phyloP scores from a whole-genome alignment of 2,329 filamentous ascomycete genomes.

The Berkeleyomyces basicola region DNA sequence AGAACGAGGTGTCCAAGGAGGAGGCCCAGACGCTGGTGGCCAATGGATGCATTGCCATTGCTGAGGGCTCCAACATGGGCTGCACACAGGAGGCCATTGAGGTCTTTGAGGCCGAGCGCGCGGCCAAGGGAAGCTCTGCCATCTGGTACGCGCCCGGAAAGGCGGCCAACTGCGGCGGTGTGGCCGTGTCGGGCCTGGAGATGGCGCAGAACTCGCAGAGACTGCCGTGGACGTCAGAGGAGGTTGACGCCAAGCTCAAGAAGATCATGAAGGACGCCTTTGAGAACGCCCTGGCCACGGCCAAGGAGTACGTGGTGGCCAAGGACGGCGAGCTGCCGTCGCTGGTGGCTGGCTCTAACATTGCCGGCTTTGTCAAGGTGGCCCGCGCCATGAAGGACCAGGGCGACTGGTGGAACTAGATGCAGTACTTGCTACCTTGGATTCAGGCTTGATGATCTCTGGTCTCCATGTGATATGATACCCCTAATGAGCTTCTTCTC shows the following conservation, averaged over 20 bases:
- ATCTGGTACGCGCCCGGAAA: constrained; percentile 97
- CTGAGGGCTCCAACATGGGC: constrained; percentile 98
- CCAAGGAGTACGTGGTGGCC: constrained; percentile 69
- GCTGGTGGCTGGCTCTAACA: constrained; percentile 86
- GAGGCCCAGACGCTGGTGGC: constrained; percentile 72
- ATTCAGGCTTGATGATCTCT: too few relatives aligned
- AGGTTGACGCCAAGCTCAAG: constrained; percentile 85
- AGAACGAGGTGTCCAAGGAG: constrained; percentile 90
- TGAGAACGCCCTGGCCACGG: constrained; percentile 72
- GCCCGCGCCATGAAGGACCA: constrained; percentile 88
- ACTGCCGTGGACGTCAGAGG: constrained; percentile 69
- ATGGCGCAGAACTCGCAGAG: constrained; percentile 97
- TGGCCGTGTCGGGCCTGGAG: constrained; percentile 91
- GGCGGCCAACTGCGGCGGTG: constrained; percentile 93
- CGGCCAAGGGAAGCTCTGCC: constrained; percentile 47
- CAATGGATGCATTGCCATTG: constrained; percentile 66
- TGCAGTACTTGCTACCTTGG: too few relatives aligned
- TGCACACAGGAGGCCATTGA: constrained; percentile 93
- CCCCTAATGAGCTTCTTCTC: background rate
- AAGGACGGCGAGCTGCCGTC: constrained; percentile 74
- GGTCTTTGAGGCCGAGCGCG: constrained; percentile 67
- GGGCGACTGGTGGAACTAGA: constrained; percentile 66
- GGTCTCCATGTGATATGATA: background rate
- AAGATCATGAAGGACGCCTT: constrained; percentile 91
- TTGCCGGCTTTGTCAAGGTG: constrained; percentile 96